These are phyloP conservation scores for Tylopilus sp. DNA, from an alignment of 768 basidiomycete species.

Conservation along the genomic window DNA sequence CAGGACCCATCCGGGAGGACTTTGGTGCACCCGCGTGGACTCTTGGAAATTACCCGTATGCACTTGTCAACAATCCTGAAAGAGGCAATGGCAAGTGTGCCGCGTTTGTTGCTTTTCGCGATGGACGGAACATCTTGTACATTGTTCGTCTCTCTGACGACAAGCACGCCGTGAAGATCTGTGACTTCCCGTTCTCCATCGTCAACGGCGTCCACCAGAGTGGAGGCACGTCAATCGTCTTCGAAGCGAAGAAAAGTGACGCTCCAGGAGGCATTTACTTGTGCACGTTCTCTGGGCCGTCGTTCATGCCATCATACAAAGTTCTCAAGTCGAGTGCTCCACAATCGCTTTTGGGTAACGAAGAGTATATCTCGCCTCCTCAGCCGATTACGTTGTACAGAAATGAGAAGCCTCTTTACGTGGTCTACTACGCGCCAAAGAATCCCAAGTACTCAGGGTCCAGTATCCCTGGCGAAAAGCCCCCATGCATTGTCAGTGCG, in stretches of 20 bases:
- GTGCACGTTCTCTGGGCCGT: conserved; percentile 24
- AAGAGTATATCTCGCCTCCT: conserved; percentile 44
- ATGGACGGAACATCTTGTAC: conserved; percentile 36
- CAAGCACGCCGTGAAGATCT: conserved; percentile 22
- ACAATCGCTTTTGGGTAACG: conserved; percentile 6
- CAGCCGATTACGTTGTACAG: conserved; percentile 42
- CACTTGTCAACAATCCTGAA: conserved; percentile 36
- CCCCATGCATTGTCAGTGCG: conserved; percentile 61
- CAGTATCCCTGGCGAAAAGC: conserved; percentile 48
- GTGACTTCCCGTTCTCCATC: conserved; percentile 34
- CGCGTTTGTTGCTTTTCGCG: conserved; percentile 31
- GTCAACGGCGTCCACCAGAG: conserved; percentile 25
- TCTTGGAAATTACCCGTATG: conserved; percentile 48
- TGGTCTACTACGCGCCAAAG: conserved; percentile 63
- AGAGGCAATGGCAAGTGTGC: conserved; percentile 18
- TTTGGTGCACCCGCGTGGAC: conserved; percentile 57
- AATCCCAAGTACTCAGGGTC: conserved; percentile 58
- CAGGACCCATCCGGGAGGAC: conserved; percentile 46
- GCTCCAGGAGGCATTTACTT: conserved; percentile 30
- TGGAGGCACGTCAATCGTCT: conserved; percentile 27
- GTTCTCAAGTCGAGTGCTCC: conserved; percentile 26
- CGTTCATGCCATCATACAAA: conserved; percentile 21
- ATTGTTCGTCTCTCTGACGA: conserved; percentile 26
- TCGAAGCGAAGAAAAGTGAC: conserved; percentile 33
- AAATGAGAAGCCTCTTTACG: conserved; percentile 45